These are phyloP conservation scores for Tulasnella sp. DNA, from an alignment of 768 basidiomycete genomes.

Conservation along the genomic window DNA sequence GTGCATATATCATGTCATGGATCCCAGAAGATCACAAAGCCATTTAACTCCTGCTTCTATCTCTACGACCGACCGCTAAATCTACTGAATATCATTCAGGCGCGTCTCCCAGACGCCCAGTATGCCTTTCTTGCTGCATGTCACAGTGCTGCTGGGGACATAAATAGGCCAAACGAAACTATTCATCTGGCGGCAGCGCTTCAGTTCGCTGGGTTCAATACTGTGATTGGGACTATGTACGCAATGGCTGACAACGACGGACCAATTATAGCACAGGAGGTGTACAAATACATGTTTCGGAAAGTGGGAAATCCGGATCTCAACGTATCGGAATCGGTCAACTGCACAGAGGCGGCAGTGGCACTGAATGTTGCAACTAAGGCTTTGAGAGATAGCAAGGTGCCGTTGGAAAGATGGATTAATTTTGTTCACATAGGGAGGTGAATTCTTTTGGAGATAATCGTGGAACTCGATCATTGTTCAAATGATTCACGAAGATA, in stretches of 20 bases:
- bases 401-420: neutral
- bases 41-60: neutral
- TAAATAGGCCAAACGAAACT: neutral
- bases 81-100: neutral
- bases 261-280: neutral
- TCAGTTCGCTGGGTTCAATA: neutral
- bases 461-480: too few relatives aligned
- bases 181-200: neutral
- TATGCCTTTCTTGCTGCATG: neutral
- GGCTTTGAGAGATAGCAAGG: neutral
- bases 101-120: neutral
- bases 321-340: neutral
- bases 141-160: neutral
- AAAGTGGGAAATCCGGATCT: too few relatives aligned
- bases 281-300: neutral
- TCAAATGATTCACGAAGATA: too few relatives aligned
- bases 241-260: neutral
- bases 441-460: too few relatives aligned
- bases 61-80: neutral
- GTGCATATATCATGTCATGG: neutral
- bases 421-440: conserved; percentile 5
- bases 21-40: neutral
- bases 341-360: neutral
- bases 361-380: neutral
- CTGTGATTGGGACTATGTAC: conserved; percentile 1